A percentile compares a stretch with the other conserved stretches of the same genome.
Evolutionary conservation across 208 protist species (phyloP).

Genomic region (Wallacemonas collosoma): DNA sequence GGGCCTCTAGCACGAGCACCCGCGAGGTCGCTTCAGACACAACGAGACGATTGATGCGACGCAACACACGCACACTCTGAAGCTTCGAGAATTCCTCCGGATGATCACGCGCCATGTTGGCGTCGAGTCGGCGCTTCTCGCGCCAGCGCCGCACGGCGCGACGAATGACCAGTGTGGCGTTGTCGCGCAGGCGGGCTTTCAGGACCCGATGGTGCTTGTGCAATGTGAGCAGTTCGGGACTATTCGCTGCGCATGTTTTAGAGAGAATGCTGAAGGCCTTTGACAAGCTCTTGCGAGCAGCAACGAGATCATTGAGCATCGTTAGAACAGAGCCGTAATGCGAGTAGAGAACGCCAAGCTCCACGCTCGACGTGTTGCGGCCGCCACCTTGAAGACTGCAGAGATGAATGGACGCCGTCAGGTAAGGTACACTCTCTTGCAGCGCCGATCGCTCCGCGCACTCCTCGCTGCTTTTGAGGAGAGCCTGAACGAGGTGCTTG

Average conservation of each 20-base stretch:
- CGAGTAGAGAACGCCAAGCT: conserved; percentile 49
- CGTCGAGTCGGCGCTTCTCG: conserved; percentile 35
- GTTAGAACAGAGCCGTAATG: conserved; percentile 47
- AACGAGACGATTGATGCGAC: conserved; percentile 39
- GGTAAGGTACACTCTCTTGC: conserved; percentile 35
- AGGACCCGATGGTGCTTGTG: conserved; percentile 50
- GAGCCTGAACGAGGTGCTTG: conserved; percentile 29
- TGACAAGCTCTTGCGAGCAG: conserved; percentile 37
- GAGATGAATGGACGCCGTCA: conserved; percentile 48
- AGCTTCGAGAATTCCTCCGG: conserved; percentile 38
- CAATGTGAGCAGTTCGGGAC: conserved; percentile 53
- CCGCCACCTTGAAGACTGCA: conserved; percentile 23
- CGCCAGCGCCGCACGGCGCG: conserved; percentile 56
- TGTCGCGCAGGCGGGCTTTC: conserved; percentile 35
- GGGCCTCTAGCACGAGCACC: conserved; percentile 47
- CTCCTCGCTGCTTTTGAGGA: conserved; percentile 41
- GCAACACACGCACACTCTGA: conserved; percentile 31
- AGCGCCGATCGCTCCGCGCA: conserved; percentile 21
- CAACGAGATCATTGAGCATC: conserved; percentile 36
- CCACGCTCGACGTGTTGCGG: conserved; percentile 22
- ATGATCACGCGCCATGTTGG: conserved; percentile 26
- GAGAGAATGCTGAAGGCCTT: conserved; percentile 41
- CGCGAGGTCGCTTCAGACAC: conserved; percentile 49
- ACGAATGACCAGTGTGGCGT: conserved; percentile 43
- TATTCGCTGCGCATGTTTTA: conserved; percentile 26